Evolutionary conservation across 306 rosid genomes (phyloP).

Genomic region (Gastrolobium villosum): DNA sequence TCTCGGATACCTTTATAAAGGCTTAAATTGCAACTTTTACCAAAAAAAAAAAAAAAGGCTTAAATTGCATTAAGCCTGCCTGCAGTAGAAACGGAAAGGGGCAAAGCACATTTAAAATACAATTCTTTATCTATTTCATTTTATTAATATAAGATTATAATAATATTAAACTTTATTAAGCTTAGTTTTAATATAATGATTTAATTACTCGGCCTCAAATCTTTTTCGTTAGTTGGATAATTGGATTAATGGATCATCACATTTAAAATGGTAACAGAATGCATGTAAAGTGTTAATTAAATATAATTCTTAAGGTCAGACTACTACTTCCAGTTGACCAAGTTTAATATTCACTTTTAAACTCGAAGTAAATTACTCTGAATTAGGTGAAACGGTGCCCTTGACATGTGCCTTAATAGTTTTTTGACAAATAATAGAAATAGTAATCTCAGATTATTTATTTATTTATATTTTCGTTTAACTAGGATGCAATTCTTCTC

Average conservation of each 20-base stretch:
- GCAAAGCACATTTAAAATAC: too few relatives aligned
- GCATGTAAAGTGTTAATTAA: background rate
- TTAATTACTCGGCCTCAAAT: too few relatives aligned
- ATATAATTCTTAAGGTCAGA: background rate
- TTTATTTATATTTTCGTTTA: background rate
- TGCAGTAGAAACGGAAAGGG: too few relatives aligned
- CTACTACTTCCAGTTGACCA: background rate
- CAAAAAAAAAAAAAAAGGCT: too few relatives aligned
- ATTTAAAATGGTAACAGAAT: background rate
- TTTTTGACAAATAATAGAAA: background rate
- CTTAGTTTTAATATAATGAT: too few relatives aligned
- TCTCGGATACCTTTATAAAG: background rate
- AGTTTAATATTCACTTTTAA: background rate
- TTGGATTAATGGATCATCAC: background rate
- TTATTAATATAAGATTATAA: too few relatives aligned
- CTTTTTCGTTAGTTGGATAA: background rate
- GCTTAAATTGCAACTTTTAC: too few relatives aligned
- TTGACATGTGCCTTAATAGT: background rate
- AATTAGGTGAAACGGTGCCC: background rate
- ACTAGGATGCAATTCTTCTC: background rate
- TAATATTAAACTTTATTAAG: too few relatives aligned
- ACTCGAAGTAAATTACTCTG: too few relatives aligned
- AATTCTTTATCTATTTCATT: too few relatives aligned
- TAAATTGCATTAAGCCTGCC: too few relatives aligned
- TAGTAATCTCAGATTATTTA: background rate